These are phyloP conservation scores for Alnus glutinosa DNA, from an alignment of 306 rosid genomes.

Conservation along the genomic window DNA sequence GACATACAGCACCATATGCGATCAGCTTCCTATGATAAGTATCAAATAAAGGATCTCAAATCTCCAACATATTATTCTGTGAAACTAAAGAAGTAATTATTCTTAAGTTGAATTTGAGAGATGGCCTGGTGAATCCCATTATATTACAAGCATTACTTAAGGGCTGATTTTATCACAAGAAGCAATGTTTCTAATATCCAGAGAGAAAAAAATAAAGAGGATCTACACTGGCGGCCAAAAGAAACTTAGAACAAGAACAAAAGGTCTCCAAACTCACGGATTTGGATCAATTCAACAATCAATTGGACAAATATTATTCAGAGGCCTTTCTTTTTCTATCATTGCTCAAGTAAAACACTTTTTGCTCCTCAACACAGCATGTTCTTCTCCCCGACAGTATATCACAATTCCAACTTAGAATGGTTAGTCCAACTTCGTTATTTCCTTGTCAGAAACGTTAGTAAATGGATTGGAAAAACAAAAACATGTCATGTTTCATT, in stretches of 20 bases:
- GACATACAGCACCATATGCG: background rate
- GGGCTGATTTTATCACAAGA: background rate
- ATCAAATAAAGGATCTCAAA: background rate
- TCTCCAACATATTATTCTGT: background rate
- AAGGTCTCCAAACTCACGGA: background rate
- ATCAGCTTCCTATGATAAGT: background rate
- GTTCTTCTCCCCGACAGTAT: background rate
- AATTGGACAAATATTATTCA: background rate
- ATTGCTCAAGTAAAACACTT: background rate
- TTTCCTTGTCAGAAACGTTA: background rate
- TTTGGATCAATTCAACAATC: background rate
- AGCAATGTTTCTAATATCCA: background rate
- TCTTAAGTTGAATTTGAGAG: background rate
- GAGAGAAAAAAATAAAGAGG: background rate
- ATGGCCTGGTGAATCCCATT: background rate
- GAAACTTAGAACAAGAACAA: background rate
- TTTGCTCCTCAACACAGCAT: background rate
- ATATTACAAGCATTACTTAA: background rate
- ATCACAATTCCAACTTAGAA: background rate
- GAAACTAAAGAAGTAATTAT: background rate
- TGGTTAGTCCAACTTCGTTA: background rate
- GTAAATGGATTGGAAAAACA: conserved; percentile 2
- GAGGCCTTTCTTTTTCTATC: no score
- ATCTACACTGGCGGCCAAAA: background rate
- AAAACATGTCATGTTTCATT: conserved; percentile 3